A percentile compares a stretch with the other conserved stretches of the same genome.
Conservation (phyloP, 2,329 filamentous ascomycete species). For the Neonectria hederae region DNA sequence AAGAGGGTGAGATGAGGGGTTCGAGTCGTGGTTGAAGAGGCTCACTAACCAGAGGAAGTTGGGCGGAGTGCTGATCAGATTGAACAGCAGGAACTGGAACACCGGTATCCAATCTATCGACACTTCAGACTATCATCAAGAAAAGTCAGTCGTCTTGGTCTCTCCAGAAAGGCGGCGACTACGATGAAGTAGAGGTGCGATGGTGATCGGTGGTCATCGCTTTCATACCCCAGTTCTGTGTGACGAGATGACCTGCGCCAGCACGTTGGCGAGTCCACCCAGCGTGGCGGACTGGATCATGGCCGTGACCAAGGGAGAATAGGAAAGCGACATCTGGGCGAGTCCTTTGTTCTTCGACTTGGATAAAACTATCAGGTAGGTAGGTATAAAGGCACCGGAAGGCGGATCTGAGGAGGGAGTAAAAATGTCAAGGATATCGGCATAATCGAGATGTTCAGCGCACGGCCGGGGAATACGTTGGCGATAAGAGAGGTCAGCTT, state of each 20-base stretch:
- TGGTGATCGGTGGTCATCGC: neutral
- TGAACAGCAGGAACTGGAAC: constrained; percentile 80
- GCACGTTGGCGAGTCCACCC: constrained; percentile 73
- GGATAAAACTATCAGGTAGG: neutral
- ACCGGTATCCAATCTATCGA: constrained; percentile 73
- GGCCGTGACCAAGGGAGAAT: constrained; percentile 64
- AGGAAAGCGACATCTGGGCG: constrained; percentile 36
- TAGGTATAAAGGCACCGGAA: neutral
- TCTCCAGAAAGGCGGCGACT: neutral
- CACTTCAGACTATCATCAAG: constrained; percentile 60
- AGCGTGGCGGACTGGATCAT: constrained; percentile 74
- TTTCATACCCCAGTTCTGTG: constrained; percentile 66
- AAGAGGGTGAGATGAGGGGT: neutral
- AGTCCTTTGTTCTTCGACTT: neutral
- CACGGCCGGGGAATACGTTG: neutral
- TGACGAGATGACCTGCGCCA: constrained; percentile 76
- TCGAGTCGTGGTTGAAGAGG: neutral
- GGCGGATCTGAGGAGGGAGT: neutral
- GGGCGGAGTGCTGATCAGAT: constrained; percentile 77
- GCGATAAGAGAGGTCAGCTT: neutral
- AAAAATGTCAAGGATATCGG: neutral
- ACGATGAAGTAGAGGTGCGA: neutral
- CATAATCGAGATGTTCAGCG: neutral
- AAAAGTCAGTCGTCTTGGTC: neutral
- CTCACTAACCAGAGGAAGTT: constrained; percentile 81